Percentiles rank a stretch among this genome's conserved stretches.
phyloP scores from a whole-genome alignment of 129 eudicot species.

The Kitagawia praeruptora region DNA sequence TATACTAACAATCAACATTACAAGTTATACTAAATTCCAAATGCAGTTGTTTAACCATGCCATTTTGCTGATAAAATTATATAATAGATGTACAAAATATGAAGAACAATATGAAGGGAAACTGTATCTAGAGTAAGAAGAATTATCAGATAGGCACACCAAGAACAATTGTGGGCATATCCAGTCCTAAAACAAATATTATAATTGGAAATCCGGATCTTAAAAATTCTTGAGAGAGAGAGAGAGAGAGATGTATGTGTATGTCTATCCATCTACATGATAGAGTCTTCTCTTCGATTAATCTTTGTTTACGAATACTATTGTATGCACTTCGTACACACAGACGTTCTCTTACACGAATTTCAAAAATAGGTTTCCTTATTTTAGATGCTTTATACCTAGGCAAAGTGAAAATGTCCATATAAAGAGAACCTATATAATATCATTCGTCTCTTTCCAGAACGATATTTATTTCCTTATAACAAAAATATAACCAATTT shows the following conservation, averaged over 20 bases:
- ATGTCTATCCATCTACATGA: background rate
- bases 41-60: background rate
- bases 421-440: background rate
- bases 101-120: background rate
- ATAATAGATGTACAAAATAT: background rate
- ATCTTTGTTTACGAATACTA: background rate
- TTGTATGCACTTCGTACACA: background rate
- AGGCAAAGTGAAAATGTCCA: background rate
- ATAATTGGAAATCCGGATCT: background rate
- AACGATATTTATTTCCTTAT: background rate
- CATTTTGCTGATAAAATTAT: constrained; percentile 1
- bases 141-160: background rate
- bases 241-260: background rate
- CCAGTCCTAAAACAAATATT: background rate
- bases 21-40: background rate
- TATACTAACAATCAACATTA: background rate
- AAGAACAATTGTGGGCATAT: background rate
- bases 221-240: background rate
- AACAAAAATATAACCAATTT: background rate
- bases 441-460: background rate
- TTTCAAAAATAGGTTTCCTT: background rate
- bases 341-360: background rate
- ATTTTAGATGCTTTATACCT: background rate
- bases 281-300: background rate
- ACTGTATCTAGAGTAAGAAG: background rate